A percentile compares a stretch with the other conserved stretches of the same genome.
These are phyloP conservation scores for Thymus quinquecostatus DNA, from an alignment of 257 asterid species.

Conservation along the genomic window DNA sequence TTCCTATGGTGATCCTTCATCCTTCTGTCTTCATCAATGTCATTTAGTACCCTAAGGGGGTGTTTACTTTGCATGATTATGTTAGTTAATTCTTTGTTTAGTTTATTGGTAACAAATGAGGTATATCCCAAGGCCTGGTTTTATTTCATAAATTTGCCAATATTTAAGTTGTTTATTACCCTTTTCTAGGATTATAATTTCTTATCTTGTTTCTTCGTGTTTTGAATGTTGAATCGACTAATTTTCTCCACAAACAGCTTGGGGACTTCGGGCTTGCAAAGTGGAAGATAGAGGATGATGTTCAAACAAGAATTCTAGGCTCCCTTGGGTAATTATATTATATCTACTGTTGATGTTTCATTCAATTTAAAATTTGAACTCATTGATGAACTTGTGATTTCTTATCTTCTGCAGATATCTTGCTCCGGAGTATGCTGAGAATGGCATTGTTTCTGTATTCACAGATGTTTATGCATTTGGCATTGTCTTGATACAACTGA, in stretches of 20 bases:
- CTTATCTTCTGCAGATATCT: conserved; percentile 50
- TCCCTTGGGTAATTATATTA: conserved; percentile 62
- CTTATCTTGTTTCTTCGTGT: conserved; percentile 7
- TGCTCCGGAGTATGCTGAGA: conserved; percentile 78
- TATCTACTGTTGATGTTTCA: neutral
- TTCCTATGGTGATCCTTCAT: conserved; percentile 60
- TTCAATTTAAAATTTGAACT: neutral
- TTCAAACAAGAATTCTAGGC: conserved; percentile 64
- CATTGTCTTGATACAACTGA: conserved; percentile 68
- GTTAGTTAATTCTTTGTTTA: too few species aligned
- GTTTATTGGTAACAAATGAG: too few species aligned
- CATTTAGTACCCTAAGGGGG: neutral
- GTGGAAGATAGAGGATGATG: conserved; percentile 56
- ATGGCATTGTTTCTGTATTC: conserved; percentile 66
- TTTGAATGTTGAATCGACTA: neutral
- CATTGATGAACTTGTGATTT: conserved; percentile 6
- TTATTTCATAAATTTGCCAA: too few species aligned
- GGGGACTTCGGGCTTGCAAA: conserved; percentile 84
- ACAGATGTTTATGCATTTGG: conserved; percentile 81
- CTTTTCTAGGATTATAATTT: neutral
- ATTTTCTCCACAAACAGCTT: conserved; percentile 45
- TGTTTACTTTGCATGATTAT: too few species aligned
- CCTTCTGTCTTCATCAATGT: neutral
- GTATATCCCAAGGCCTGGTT: too few species aligned
- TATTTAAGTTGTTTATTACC: neutral